phyloP scores from a whole-genome alignment of 768 basidiomycete genomes.

The Suillus spraguei region DNA sequence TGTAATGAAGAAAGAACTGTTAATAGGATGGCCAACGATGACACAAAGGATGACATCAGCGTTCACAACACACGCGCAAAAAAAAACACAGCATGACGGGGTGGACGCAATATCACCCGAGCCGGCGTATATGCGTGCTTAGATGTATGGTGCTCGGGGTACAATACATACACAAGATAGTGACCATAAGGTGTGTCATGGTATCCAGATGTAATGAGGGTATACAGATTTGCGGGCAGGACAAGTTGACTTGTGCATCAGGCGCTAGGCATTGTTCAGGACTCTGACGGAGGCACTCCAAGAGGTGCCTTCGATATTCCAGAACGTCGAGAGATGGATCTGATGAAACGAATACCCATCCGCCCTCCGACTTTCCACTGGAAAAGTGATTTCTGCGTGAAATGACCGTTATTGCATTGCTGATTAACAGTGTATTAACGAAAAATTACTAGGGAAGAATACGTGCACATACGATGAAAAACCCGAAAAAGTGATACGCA shows the following conservation, averaged over 20 bases:
- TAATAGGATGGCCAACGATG: no score
- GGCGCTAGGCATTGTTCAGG: not conserved
- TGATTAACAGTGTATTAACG: not conserved
- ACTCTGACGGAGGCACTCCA: constrained; percentile 17
- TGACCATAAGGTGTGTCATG: not conserved
- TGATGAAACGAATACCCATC: constrained; percentile 8
- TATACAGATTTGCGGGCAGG: not conserved
- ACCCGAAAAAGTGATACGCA: constrained; percentile 11
- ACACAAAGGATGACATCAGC: no score
- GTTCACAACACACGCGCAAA: no score
- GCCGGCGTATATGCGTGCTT: no score
- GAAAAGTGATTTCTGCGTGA: not conserved
- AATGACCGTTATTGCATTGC: constrained; percentile 5
- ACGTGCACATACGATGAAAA: constrained; percentile 12
- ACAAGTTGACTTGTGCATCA: not conserved
- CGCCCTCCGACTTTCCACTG: constrained; percentile 13
- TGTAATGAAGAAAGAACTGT: no score
- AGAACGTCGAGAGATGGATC: constrained; percentile 14
- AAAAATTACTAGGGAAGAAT: not conserved
- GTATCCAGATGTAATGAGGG: constrained; percentile 3
- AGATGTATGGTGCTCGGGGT: not conserved
- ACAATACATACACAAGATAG: not conserved
- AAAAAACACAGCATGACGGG: no score
- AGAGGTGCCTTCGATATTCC: constrained; percentile 11
- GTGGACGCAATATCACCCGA: no score